phyloP scores from a whole-genome alignment of 2,329 filamentous ascomycete genomes.

The Paecilomyces fulvus region DNA sequence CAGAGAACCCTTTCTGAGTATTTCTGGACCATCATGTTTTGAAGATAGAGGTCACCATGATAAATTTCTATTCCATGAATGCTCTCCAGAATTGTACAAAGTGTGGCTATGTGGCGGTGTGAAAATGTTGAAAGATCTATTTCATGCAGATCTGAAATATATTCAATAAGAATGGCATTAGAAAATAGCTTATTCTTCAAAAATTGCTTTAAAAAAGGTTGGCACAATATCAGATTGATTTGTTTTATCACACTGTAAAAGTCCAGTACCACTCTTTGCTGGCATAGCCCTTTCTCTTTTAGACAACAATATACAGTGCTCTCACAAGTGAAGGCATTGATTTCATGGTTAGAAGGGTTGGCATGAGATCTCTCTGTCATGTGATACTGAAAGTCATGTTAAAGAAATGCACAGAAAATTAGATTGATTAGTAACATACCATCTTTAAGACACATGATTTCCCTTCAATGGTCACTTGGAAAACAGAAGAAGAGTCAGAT shows the following conservation, averaged over 20 bases:
- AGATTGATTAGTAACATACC: constrained; percentile 1
- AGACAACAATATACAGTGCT: constrained; percentile 10
- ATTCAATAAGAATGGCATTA: constrained; percentile 11
- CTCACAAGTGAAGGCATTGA: constrained; percentile 10
- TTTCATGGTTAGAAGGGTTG: constrained; percentile 7
- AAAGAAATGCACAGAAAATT: background rate
- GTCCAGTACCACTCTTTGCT: background rate
- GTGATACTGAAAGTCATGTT: constrained; percentile 7
- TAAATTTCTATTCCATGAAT: constrained; percentile 9
- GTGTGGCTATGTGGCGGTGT: background rate
- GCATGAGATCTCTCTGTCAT: constrained; percentile 1
- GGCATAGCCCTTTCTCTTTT: constrained; percentile 8
- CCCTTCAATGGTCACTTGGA: constrained; percentile 6
- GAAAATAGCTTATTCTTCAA: constrained; percentile 6
- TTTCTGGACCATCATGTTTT: constrained; percentile 11
- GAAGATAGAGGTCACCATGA: constrained; percentile 8
- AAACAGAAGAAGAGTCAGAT: constrained; percentile 6
- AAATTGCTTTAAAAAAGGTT: constrained; percentile 6
- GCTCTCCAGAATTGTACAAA: constrained; percentile 7
- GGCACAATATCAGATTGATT: constrained; percentile 1
- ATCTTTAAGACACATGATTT: constrained; percentile 10
- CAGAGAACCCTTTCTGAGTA: constrained; percentile 7
- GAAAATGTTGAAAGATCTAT: constrained; percentile 9
- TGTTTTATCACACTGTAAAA: constrained; percentile 3
- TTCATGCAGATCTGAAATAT: constrained; percentile 6